Evolutionary conservation across 2,329 filamentous ascomycete species (phyloP).

Genomic region (Drechslerella coelobrocha): DNA sequence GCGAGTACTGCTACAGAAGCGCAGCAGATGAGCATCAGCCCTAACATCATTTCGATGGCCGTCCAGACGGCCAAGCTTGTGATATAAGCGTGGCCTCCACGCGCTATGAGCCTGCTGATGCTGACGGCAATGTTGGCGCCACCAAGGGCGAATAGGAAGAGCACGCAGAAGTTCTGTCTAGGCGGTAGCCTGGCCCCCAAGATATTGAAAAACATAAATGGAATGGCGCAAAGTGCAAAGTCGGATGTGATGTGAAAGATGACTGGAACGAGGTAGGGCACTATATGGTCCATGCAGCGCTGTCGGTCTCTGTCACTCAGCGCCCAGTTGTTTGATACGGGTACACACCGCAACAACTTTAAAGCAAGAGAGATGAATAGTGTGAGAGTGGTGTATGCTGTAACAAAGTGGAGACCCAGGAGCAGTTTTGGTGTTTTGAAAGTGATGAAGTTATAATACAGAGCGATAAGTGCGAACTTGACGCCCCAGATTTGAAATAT

Average conservation of each 20-base stretch:
- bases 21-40: conserved; percentile 32
- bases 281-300: conserved; percentile 3
- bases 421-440: conserved; percentile 22
- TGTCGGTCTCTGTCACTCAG: background rate
- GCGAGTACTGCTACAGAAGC: conserved; percentile 22
- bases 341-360: conserved; percentile 35
- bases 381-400: conserved; percentile 23
- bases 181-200: conserved; percentile 16
- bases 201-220: conserved; percentile 30
- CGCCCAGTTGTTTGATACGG: conserved; percentile 30
- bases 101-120: conserved; percentile 36
- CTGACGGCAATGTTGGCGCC: conserved; percentile 30
- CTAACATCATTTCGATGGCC: conserved; percentile 35
- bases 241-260: conserved; percentile 42
- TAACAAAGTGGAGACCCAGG: conserved; percentile 25
- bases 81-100: conserved; percentile 10
- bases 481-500: conserved; percentile 44
- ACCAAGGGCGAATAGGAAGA: conserved; percentile 27
- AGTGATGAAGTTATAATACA: conserved; percentile 35
- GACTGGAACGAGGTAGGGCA: conserved; percentile 29
- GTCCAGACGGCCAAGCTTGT: conserved; percentile 40
- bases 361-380: conserved; percentile 33
- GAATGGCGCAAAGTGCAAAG: conserved; percentile 37
- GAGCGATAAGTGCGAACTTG: conserved; percentile 37
- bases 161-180: conserved; percentile 17